Base-by-base conservation (phyloP, 2,329 filamentous ascomycete species). In the Sporothrix phasma region DNA sequence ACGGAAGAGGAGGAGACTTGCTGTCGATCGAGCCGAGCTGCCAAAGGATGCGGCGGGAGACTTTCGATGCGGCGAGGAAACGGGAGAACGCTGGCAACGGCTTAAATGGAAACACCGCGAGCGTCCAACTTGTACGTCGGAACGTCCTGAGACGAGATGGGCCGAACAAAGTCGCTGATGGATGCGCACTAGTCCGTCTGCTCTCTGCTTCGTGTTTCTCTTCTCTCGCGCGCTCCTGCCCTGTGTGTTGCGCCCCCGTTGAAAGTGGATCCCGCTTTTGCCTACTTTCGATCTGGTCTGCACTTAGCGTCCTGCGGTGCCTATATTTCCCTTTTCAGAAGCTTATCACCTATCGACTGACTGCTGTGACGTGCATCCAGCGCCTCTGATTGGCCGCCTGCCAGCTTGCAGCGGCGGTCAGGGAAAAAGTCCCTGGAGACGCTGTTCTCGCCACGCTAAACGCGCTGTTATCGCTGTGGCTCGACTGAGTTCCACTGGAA, bases 221-320 rank as follows among this genome's bases (percentile, higher is more conserved):
- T 47, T 15, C 13, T 31, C 31, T 61, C 58, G 39, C 58, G 39
- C 37, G 26, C 41, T 47, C 41, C 26, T 61, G 31, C n/a, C 41
- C 43, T 61, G 26, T 24, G 26, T 17, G 29, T 24, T 56, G 31
- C 45, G 45, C 22, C 60, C 61, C 61, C 54, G 61, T 34, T 45
- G 24, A 29, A 54, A 62, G 61, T 62, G 61, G 61, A 15, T 54
- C 61, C 24, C 26, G 60, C n/a, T 62, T 22, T 61, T 61, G 41
- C 22, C 59, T 37, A 37, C 29, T 60, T 60, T 60, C 26, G 56
- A 7, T 22, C 39, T 22, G 31, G 26, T 31, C 31, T 19, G 51
- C 31, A 56, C 51, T 39, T 56, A 31, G 51, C 51, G 31, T n/a
- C 51, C 51, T 39, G 19, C 24, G 51, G 7, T 58, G 41, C 17